Conservation (phyloP, 192 early-diverging fungal genomes). For the Gryganskiella cystojenkinii region DNA sequence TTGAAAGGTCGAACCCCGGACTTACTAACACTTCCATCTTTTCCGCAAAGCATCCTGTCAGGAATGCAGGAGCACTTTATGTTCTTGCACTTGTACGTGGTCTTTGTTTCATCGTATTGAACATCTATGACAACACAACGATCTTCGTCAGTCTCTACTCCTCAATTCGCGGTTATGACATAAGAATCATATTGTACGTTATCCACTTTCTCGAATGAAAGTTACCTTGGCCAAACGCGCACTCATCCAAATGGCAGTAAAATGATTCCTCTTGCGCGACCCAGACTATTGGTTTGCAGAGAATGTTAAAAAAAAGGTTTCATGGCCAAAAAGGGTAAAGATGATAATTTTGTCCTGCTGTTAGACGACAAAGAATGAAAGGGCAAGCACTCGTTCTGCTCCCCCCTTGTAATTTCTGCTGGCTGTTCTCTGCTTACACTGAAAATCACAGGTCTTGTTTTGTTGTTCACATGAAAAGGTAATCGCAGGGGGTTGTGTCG, state of each 20-base stretch:
- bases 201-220: background rate
- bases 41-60: constrained; percentile 85
- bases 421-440: constrained; percentile 62
- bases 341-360: background rate
- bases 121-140: constrained; percentile 31
- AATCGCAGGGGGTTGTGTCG: constrained; percentile 78
- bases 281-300: constrained; percentile 71
- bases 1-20: background rate
- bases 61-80: constrained; percentile 87
- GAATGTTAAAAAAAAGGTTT: constrained; percentile 2
- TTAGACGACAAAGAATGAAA: background rate
- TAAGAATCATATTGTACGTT: background rate
- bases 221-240: constrained; percentile 71
- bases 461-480: constrained; percentile 77
- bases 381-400: background rate
- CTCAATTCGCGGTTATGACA: background rate
- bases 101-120: constrained; percentile 63
- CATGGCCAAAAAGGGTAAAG: background rate
- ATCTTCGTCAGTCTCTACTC: background rate
- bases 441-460: constrained; percentile 73
- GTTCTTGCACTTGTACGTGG: constrained; percentile 73
- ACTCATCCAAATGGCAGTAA: constrained; percentile 86
- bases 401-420: background rate
- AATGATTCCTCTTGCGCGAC: constrained; percentile 88
- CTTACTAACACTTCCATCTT: constrained; percentile 79